These are phyloP conservation scores for Corylus heterophylla DNA, from an alignment of 306 rosid species.

Conservation along the genomic window DNA sequence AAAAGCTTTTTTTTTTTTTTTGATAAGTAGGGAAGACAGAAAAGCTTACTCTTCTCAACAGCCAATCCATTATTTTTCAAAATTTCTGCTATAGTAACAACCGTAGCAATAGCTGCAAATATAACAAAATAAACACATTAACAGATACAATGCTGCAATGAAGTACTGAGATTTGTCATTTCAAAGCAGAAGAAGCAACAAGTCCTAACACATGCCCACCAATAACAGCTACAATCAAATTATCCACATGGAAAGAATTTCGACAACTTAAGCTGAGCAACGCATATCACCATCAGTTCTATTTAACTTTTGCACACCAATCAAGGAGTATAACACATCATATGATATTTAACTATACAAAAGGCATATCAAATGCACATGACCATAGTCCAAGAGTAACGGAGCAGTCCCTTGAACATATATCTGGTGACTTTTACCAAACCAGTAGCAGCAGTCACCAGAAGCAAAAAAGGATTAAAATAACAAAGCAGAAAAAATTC, in stretches of 20 bases:
- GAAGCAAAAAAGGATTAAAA: background rate
- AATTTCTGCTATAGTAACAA: conserved; percentile 65
- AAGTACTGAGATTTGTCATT: background rate
- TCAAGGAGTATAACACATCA: background rate
- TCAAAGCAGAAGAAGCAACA: background rate
- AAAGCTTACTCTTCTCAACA: conserved; percentile 56
- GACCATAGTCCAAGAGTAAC: too few species aligned
- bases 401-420: background rate
- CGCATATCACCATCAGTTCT: background rate
- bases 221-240: background rate
- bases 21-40: too few species aligned
- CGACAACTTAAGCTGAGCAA: background rate
- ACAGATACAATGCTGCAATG: background rate
- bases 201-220: background rate
- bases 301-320: background rate
- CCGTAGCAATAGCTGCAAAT: conserved; percentile 59
- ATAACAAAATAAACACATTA: background rate
- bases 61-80: conserved; percentile 65
- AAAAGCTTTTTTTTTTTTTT: conserved; percentile 2
- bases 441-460: background rate
- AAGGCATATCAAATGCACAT: background rate
- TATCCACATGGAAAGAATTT: background rate
- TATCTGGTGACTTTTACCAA: background rate
- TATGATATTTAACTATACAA: background rate
- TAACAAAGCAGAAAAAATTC: background rate